Evolutionary conservation across 768 basidiomycete genomes (phyloP).

Genomic region (Harrya chromipes): DNA sequence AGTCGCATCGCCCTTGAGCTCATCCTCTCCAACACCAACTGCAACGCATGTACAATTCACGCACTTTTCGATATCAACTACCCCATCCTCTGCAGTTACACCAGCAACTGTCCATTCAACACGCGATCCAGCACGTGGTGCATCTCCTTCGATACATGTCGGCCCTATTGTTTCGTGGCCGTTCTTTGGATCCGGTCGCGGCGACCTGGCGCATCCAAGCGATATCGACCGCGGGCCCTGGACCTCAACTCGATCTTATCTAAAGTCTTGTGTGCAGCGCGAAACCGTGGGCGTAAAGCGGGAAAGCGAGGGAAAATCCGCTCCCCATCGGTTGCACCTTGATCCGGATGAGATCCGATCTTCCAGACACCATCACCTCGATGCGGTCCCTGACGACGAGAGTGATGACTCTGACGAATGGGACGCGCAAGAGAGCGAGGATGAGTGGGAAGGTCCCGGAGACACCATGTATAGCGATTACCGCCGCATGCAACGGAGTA

Average conservation of each 20-base stretch:
- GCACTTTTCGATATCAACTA: slow-evolving; percentile 18
- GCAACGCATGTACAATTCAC: slow-evolving; percentile 18
- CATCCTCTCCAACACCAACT: slow-evolving; percentile 27
- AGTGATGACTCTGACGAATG: slow-evolving; percentile 79
- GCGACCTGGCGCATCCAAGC: slow-evolving; percentile 61
- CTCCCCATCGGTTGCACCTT: slow-evolving; percentile 73
- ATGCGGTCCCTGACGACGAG: slow-evolving; percentile 67
- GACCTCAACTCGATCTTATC: slow-evolving; percentile 55
- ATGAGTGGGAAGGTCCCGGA: slow-evolving; percentile 70
- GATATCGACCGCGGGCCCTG: slow-evolving; percentile 84
- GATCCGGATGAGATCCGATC: slow-evolving; percentile 75
- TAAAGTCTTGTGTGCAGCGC: slow-evolving; percentile 63
- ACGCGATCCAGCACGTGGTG: slow-evolving; percentile 4
- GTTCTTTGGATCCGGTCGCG: slow-evolving; percentile 83
- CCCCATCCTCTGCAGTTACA: background rate
- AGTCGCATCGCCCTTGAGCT: slow-evolving; percentile 18
- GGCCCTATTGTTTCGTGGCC: slow-evolving; percentile 89
- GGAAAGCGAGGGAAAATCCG: slow-evolving; percentile 75
- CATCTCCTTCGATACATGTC: slow-evolving; percentile 43
- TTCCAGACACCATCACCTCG: slow-evolving; percentile 66
- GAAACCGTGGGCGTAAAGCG: slow-evolving; percentile 70
- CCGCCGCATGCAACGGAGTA: slow-evolving; percentile 73
- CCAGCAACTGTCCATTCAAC: background rate
- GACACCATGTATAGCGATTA: slow-evolving; percentile 82
- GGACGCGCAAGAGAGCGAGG: slow-evolving; percentile 76